Evolutionary conservation across 305 asterid genomes (phyloP), one percentile per base, ranked within the genome.

Genomic region (Fraxinus xanthoxyloides): DNA sequence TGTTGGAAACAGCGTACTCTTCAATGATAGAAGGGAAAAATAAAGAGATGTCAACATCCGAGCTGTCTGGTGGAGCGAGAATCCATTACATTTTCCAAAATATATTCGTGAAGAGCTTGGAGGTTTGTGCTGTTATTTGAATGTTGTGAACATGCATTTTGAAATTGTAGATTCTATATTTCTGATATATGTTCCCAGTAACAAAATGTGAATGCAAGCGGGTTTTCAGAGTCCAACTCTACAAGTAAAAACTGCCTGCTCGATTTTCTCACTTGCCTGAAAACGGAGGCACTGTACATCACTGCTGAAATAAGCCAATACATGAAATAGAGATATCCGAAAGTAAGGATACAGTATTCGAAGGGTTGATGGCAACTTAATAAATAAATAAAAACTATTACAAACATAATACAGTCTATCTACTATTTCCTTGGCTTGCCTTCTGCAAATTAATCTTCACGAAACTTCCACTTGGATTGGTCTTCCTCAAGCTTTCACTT

Each of bases 41-140:
- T 86, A 97, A 92, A 89, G 98, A 90, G 80, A 92, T 95, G 97
- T 91, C 95, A 81, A 95, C 98, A 26, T 80, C 90, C 65, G 98
- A 95, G 91, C 85, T 95, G 77, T 92, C 97, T 85, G 98, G 98
- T 76, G 98, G 98, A 84, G 98, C 98, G 77, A 90, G 98, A 88
- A 90, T 95, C 77, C 98, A 92, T 91, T 91, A 92, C 89, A 95
- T 95, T 79, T 95, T 95, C 86, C 98, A 93, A 87, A 86, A 86
- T 81, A 95, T 95, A 48, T 95, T 88, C 84, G 98, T 95, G 75
- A 93, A 91, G 90, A 83, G 93, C 89, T 86, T 95, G 91, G 98
- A 97, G 98, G 98, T 95, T 82, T 82, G 89, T 84, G 73, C 72
- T 82, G 51, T 77, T 84, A 46, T 79, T 80, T 72, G 54, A 74